phyloP scores from a whole-genome alignment of 768 basidiomycete species.

The Pulveroboletus sp. region DNA sequence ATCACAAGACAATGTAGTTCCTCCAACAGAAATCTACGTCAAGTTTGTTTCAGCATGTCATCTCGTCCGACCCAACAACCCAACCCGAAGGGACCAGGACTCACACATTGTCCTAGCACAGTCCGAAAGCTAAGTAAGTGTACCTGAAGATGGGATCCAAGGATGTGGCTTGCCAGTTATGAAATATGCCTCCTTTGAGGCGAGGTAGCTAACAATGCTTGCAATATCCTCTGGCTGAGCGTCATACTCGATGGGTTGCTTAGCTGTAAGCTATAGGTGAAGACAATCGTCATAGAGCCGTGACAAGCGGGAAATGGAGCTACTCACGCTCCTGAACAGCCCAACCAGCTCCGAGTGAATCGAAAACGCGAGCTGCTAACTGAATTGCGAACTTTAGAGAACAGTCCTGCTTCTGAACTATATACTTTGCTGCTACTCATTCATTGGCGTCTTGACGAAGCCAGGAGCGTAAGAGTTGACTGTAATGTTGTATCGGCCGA shows the following conservation, averaged over 20 bases:
- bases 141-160: background rate
- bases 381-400: background rate
- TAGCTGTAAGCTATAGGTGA: background rate
- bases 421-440: conserved; percentile 12
- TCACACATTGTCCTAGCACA: conserved; percentile 8
- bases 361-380: background rate
- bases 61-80: background rate
- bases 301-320: background rate
- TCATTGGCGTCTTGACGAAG: conserved; percentile 22
- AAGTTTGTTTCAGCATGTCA: background rate
- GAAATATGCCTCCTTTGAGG: conserved; percentile 32
- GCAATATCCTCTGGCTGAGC: conserved; percentile 32
- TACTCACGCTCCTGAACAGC: background rate
- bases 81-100: background rate
- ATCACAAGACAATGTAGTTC: background rate
- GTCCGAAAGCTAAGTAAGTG: background rate
- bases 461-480: conserved; percentile 39
- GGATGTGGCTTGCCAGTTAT: conserved; percentile 28
- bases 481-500: conserved; percentile 30
- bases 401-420: background rate
- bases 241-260: conserved; percentile 7
- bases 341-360: background rate
- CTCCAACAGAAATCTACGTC: conserved; percentile 7
- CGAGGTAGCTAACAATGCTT: conserved; percentile 31
- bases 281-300: no score